Percentiles rank a stretch among this genome's conserved stretches.
Evolutionary conservation across 495 filamentous ascomycete genomes (phyloP).

Genomic region (Xylaria palmicola): DNA sequence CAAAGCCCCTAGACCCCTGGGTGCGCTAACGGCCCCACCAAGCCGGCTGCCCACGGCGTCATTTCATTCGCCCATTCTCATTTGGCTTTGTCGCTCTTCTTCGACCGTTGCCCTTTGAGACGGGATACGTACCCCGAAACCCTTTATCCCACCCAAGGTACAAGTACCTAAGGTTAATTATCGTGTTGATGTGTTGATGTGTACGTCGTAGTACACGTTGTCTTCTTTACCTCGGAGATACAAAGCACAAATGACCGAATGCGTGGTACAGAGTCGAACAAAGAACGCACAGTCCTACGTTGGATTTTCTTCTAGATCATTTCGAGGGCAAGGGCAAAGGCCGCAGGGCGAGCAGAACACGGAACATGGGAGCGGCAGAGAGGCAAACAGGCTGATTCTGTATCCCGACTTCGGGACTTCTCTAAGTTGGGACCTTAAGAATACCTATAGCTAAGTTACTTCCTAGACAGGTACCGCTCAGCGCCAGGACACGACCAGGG

Average conservation of each 20-base stretch:
- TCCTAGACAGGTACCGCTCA: background rate
- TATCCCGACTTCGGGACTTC: background rate
- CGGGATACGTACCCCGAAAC: background rate
- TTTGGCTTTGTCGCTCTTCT: background rate
- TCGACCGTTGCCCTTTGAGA: slow-evolving; percentile 10
- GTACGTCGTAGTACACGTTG: too few relatives aligned
- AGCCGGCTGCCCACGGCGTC: background rate
- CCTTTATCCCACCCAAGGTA: background rate
- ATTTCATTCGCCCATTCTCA: slow-evolving; percentile 1
- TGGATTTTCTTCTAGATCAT: too few relatives aligned
- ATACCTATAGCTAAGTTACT: too few relatives aligned
- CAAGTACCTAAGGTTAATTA: background rate
- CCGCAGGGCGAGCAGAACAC: background rate
- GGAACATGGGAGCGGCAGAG: background rate
- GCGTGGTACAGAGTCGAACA: slow-evolving; percentile 8
- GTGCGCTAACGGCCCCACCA: background rate
- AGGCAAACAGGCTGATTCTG: slow-evolving; percentile 2
- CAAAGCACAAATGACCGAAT: background rate
- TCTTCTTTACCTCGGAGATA: too few relatives aligned
- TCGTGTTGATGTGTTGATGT: background rate
- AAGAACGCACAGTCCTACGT: too few relatives aligned
- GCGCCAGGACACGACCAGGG: background rate
- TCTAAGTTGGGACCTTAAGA: too few relatives aligned
- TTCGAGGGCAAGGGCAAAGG: background rate
- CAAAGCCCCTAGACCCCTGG: background rate